phyloP scores from a whole-genome alignment of 2,329 filamentous ascomycete species.

The Sporothrix brasiliensis region DNA sequence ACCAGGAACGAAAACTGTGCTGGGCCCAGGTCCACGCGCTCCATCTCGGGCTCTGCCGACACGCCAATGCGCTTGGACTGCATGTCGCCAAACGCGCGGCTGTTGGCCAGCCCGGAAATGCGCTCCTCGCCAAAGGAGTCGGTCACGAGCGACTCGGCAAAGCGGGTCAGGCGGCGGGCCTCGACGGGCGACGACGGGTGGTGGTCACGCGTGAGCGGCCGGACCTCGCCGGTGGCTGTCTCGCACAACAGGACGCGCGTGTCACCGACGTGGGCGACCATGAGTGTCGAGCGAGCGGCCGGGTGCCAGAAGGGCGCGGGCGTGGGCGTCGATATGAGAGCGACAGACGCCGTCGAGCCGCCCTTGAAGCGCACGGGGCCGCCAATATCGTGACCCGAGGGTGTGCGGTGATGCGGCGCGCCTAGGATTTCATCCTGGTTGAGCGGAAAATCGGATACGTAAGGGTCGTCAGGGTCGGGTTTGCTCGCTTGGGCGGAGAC shows the following conservation, averaged over 20 bases:
- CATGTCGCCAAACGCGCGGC: slow-evolving; percentile 91
- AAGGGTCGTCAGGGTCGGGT: slow-evolving; percentile 70
- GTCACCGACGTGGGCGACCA: slow-evolving; percentile 91
- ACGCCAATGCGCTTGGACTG: slow-evolving; percentile 89
- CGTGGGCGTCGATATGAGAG: slow-evolving; percentile 87
- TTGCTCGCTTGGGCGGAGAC: slow-evolving; percentile 85
- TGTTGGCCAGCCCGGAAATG: slow-evolving; percentile 90
- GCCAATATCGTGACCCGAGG: slow-evolving; percentile 67
- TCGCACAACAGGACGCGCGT: slow-evolving; percentile 88
- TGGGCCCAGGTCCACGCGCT: slow-evolving; percentile 74
- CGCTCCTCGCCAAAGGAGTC: slow-evolving; percentile 98
- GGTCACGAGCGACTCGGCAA: slow-evolving; percentile 76
- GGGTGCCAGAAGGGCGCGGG: slow-evolving; percentile 96
- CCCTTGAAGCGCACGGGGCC: slow-evolving; percentile 82
- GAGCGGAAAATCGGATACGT: slow-evolving; percentile 72
- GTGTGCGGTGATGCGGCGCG: slow-evolving; percentile 54
- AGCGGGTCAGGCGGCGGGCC: slow-evolving; percentile 77
- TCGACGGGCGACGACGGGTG: slow-evolving; percentile 88
- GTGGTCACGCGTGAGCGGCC: slow-evolving; percentile 86
- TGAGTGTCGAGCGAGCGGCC: slow-evolving; percentile 75
- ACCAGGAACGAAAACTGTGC: slow-evolving; percentile 90
- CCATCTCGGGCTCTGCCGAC: slow-evolving; percentile 88
- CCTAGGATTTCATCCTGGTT: slow-evolving; percentile 86
- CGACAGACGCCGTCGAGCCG: slow-evolving; percentile 88
- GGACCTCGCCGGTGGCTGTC: slow-evolving; percentile 76